Base-by-base conservation (phyloP, 1,284 basidiomycete species). In the Boletus calvinii region DNA sequence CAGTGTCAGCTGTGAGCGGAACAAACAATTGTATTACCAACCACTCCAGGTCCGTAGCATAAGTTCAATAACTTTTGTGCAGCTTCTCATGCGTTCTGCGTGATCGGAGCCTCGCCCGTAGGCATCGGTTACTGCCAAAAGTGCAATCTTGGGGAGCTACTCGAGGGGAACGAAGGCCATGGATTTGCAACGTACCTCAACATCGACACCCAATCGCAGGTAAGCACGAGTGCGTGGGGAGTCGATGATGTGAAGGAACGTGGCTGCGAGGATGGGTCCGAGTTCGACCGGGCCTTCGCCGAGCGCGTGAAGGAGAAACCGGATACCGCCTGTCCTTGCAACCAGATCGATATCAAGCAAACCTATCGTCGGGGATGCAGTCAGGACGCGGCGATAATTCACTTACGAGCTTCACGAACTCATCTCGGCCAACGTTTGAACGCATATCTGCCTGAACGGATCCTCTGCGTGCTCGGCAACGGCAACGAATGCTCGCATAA, bases 1-100 rank as follows among this genome's bases (percentile, higher is more conserved):
- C 18, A 46, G 5, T 18, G 48, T 65, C 26, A 62, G 52, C 32
- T 41, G 35, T 43, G 51, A 43, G 32, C 37, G 12, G 13, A 44
- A 42, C 35, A 17, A 48, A 30, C 6, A 31, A 15, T 37, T 17
- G 17, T 4, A 41, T 32, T 32, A 73, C 87, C 50, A 62, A 94
- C 95, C 96, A 57, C 91, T 89, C 95, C 96, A 99, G 10, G 91
- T 94, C 42, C 90, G 82, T 44, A 99, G 71, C 76, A 98, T 87
- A 34, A 89, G 78, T 37, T 87, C 83, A 37, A 97, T 85, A 44
- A 96, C 84, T 60, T 82, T 86, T 4, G 88, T 78, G 59, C 87
- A 90, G 18, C 84, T 79, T 61, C 84, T 80, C 73, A 98, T 87
- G 42, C 84, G 80, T 39, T 93, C 91, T 6, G 81, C 78, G 62